phyloP scores from a whole-genome alignment of 2,329 filamentous ascomycete species.

The Pseudocercospora ulei region DNA sequence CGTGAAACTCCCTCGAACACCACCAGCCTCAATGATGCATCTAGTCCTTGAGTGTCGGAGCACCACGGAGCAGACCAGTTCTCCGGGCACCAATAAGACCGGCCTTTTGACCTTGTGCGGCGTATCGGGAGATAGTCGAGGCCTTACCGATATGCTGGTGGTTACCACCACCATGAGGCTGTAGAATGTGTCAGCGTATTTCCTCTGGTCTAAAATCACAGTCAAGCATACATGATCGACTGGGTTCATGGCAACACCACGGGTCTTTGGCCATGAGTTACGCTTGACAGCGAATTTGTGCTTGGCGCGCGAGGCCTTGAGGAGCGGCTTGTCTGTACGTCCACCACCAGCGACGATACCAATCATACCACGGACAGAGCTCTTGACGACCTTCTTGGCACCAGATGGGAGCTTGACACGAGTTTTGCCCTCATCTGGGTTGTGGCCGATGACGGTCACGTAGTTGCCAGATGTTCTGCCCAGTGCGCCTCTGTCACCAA shows the following conservation, averaged over 20 bases:
- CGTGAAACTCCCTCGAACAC: conserved; percentile 30
- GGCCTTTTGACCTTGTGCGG: conserved; percentile 97
- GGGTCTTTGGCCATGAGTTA: conserved; percentile 99
- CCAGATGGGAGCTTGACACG: conserved; percentile 98
- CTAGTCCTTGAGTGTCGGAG: conserved; percentile 96
- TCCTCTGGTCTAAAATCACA: not conserved
- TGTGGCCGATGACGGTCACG: conserved; percentile 94
- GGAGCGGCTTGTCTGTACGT: conserved; percentile 97
- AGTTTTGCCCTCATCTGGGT: conserved; percentile 98
- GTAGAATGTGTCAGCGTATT: conserved; percentile 27
- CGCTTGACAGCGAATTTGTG: conserved; percentile 99
- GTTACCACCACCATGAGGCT: conserved; percentile 68
- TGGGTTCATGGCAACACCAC: conserved; percentile 99
- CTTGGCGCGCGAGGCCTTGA: conserved; percentile 99
- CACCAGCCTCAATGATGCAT: conserved; percentile 27
- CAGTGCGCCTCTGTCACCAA: conserved; percentile 89
- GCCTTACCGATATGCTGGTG: conserved; percentile 99
- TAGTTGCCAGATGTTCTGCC: conserved; percentile 99
- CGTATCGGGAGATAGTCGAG: conserved; percentile 97
- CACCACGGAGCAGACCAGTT: conserved; percentile 99
- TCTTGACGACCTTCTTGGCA: conserved; percentile 98
- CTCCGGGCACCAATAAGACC: conserved; percentile 99
- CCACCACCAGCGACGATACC: conserved; percentile 99
- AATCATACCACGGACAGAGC: conserved; percentile 90
- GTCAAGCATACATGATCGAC: conserved; percentile 69